Base-by-base conservation (phyloP, 306 rosid species). In the Geum urbanum region DNA sequence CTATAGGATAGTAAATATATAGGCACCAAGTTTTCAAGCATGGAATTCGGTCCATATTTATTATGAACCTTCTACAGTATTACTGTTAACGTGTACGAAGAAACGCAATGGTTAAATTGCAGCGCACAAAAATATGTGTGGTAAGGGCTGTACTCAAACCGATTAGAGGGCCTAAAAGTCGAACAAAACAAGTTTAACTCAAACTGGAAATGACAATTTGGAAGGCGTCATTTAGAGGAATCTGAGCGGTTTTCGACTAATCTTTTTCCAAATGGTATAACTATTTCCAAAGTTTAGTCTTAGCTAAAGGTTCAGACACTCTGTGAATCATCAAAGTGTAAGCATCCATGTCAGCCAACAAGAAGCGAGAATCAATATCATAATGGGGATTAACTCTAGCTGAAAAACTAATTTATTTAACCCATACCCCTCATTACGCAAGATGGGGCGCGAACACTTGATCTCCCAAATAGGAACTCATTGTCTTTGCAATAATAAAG, bases 1-100 rank as follows among this genome's bases (percentile, higher is more conserved):
- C 76, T 88, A 82, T 81, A 83, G 87, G 83, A 82, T 49, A 63
- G 54, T 41, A 72, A 15, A 22, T 43, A 51, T 39, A 52, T 69
- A 61, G 15, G 53, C n/a, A 60, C 4, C 20, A 72, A 49, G 49
- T 45, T 19, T 57, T 55, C 53, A 24, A 69, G 52, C 72, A 51
- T 8, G 1, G 10, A 56, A 37, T 24, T 10, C 56, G 19, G 40
- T 22, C 57, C 19, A 18, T 9, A 9, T 13, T 9, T 65, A 13
- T 9, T 20, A 46, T 14, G 35, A 22, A 14, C 20, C n/a, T 10
- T 15, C 13, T 35, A 35, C 65, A 15, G 7, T 35, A 19, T 32
- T 3, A 32, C 8, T 60, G 24, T 37, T 60, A 60, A 39, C 6
- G 45, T 60, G 12, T 15, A 60, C 22, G 65, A 35, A 15, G 65